Base-by-base conservation (phyloP, 139 green algal species). In the Chlamydomonas sp. region DNA sequence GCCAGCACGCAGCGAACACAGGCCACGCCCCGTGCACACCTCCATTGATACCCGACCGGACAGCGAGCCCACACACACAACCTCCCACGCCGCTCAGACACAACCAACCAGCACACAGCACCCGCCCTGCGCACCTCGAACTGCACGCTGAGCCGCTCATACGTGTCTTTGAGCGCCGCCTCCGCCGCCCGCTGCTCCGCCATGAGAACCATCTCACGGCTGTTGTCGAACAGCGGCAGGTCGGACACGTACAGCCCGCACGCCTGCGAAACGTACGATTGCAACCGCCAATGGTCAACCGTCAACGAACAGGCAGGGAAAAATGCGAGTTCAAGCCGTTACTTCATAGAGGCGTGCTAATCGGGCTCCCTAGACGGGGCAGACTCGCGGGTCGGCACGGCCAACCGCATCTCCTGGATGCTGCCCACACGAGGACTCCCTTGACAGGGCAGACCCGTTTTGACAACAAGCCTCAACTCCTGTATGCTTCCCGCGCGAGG, bases 151-250 rank as follows among this genome's bases (percentile, higher is more conserved):
- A 85, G 80, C 4, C 80, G 66, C 66, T 77, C 80, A 49, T 78
- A 85, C 14, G 67, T 85, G 16, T 85, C 80, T 57, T 77, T 77
- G 15, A 68, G 67, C 6, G 80, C 80, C 66, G 80, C 80, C 80
- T 85, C 80, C 66, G 66, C 58, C 7, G 67, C 67, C 7, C 67
- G 49, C 67, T 85, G 80, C 80, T 85, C 80, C 80, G 80, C 80
- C 80, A 85, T 58, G 6, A 85, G 58, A 12, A 85, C 67, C 80
- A 85, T 85, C 68, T 85, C 80, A 2, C 67, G 66, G 57, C 80
- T 85, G 67, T 77, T 59, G 80, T 85, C 80, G 57, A 85, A 85
- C 64, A 85, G 80, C 68, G 80, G 80, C 14, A 85, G 67, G 80
- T 85, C 80, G 80, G 67, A 78, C 64, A 85, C 57, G 80, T 62